Percentiles rank a stretch among this genome's conserved stretches.
These are phyloP conservation scores for Suillus luteus DNA, from an alignment of 768 basidiomycete species.

Conservation along the genomic window DNA sequence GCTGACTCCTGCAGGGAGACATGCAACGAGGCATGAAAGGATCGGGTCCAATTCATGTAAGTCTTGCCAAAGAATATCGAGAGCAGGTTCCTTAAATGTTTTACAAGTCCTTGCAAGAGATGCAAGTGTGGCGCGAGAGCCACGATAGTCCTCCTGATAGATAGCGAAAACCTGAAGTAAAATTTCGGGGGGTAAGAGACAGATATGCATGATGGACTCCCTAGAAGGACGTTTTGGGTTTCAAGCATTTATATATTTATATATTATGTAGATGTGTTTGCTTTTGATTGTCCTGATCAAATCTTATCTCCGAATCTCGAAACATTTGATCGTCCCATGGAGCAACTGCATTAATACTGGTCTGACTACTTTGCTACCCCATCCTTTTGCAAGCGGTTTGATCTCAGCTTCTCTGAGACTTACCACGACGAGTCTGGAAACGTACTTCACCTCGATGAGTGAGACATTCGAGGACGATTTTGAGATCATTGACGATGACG, in stretches of 20 bases:
- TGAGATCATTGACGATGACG: conserved; percentile 28
- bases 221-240: too few species aligned
- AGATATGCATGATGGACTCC: background rate
- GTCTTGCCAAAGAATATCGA: background rate
- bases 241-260: background rate
- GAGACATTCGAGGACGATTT: conserved; percentile 13
- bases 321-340: background rate
- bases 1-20: background rate
- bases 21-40: background rate
- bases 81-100: background rate
- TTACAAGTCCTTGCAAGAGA: background rate
- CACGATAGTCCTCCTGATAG: background rate
- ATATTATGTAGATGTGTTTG: background rate
- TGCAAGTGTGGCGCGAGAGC: background rate
- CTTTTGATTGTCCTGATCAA: background rate
- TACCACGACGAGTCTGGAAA: background rate
- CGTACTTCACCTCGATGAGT: background rate
- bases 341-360: background rate
- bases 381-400: background rate
- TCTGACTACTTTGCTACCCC: background rate
- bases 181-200: background rate
- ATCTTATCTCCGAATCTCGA: conserved; percentile 1
- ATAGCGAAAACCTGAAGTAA: background rate
- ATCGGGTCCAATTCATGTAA: background rate
- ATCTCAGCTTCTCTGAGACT: background rate